phyloP scores from a whole-genome alignment of 2,329 filamentous ascomycete species.

The Cucurbitaria berberidis region DNA sequence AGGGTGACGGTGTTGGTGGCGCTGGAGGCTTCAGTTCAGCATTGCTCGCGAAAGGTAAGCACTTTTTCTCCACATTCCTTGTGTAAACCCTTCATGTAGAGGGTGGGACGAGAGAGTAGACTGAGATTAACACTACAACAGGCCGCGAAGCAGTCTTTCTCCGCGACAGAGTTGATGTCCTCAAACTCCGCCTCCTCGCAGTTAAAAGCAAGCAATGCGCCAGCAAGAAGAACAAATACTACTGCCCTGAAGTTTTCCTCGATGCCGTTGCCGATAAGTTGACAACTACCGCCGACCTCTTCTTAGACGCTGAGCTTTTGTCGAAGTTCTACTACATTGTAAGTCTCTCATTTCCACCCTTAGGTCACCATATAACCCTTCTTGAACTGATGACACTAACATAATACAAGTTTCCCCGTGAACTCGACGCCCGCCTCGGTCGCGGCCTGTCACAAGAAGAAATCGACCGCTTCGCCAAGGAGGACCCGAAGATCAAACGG shows the following conservation, averaged over 20 bases:
- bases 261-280: slow-evolving; percentile 95
- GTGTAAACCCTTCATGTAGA: background rate
- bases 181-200: slow-evolving; percentile 87
- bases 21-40: slow-evolving; percentile 93
- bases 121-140: slow-evolving; percentile 46
- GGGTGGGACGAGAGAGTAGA: background rate
- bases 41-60: slow-evolving; percentile 78
- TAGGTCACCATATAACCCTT: background rate
- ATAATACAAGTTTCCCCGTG: slow-evolving; percentile 75
- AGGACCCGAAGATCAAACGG: slow-evolving; percentile 86
- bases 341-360: slow-evolving; percentile 12
- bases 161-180: slow-evolving; percentile 84
- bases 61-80: background rate
- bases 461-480: slow-evolving; percentile 87
- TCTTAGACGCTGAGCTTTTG: slow-evolving; percentile 94
- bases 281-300: slow-evolving; percentile 91
- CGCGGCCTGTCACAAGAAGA: slow-evolving; percentile 78
- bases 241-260: slow-evolving; percentile 97
- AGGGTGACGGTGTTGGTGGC: slow-evolving; percentile 81
- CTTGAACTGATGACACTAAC: background rate
- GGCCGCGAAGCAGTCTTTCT: slow-evolving; percentile 94
- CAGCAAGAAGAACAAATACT: slow-evolving; percentile 85
- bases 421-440: slow-evolving; percentile 85
- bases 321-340: slow-evolving; percentile 95
- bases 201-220: slow-evolving; percentile 91